Evolutionary conservation across 2,329 filamentous ascomycete species (phyloP), one percentile per base, ranked within the genome.

Genomic region (Venturia oleaginea): DNA sequence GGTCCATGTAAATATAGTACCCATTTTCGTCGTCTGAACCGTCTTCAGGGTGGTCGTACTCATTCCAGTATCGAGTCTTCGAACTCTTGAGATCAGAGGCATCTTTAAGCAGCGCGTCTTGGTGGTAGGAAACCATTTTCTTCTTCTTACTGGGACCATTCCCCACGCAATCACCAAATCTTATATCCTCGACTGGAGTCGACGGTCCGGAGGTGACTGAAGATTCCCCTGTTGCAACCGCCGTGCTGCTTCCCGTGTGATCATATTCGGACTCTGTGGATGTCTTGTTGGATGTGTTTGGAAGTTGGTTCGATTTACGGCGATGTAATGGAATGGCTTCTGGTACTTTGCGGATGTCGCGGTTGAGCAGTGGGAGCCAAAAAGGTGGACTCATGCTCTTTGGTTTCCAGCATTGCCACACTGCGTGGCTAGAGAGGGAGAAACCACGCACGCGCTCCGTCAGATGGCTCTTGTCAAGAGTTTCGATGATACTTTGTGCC

Each of bases 21-120:
- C 82, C 83, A 54, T 70, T 69, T 24, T 85, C 81, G 17, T 81
- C 76, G 2, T 82, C 85, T 13, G 76, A 77, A 13, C 69, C 73
- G 64, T 92, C 89, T 72, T 90, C 91, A 10, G 89, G 89, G 72
- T 92, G 78, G 68, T 95, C 91, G 73, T 93, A 94, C 73, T 95
- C 91, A 74, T 90, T 93, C 90, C 91, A 95, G 72, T 93, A 94
- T 27, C 72, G 66, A 62, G 30, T 34, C 8, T 64, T 32, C 15
- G 61, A 24, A 22, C 24, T 37, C 40, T 61, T 46, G 7, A n/a
- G 40, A 11, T 24, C 5, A 13, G 40, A 24, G 15, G 19, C 4
- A 11, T 32, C 37, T 46, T 38, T 61, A 13, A 59, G 24, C 5
- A 43, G 7, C 42, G 59, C 32, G 13, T 37, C 54, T 37, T 55